phyloP scores from a whole-genome alignment of 2,329 filamentous ascomycete species.

The Paecilomyces fulvus region DNA sequence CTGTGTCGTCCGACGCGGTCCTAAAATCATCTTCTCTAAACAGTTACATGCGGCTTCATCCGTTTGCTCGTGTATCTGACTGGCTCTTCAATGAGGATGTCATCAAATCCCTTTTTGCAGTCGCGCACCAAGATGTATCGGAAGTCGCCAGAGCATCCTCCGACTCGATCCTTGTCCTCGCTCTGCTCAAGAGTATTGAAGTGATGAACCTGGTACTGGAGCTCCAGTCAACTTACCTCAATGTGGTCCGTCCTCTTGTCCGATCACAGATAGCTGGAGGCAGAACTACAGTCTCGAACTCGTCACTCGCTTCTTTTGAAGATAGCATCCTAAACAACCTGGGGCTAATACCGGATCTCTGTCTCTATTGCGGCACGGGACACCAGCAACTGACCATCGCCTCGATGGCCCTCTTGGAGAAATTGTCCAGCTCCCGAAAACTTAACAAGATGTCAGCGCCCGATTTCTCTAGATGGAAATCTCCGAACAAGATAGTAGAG shows the following conservation, averaged over 20 bases:
- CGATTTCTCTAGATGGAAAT: conserved; percentile 52
- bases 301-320: conserved; percentile 79
- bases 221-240: conserved; percentile 82
- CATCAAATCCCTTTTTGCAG: conserved; percentile 66
- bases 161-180: conserved; percentile 72
- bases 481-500: conserved; percentile 77
- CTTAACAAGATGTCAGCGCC: conserved; percentile 63
- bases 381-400: conserved; percentile 72
- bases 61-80: conserved; percentile 91
- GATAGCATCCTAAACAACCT: conserved; percentile 81
- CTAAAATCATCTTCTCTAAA: conserved; percentile 68
- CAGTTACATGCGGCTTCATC: conserved; percentile 77
- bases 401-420: conserved; percentile 74
- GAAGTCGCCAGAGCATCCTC: conserved; percentile 64
- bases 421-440: conserved; percentile 73
- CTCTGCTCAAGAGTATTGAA: conserved; percentile 71
- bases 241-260: conserved; percentile 74
- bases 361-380: conserved; percentile 76
- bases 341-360: conserved; percentile 69
- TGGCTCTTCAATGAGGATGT: conserved; percentile 96
- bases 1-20: conserved; percentile 63
- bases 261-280: conserved; percentile 56
- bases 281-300: conserved; percentile 57
- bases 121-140: conserved; percentile 66
- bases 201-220: conserved; percentile 76